Base-by-base conservation (phyloP, 2,329 filamentous ascomycete species). In the Simplicillium aogashimaense region DNA sequence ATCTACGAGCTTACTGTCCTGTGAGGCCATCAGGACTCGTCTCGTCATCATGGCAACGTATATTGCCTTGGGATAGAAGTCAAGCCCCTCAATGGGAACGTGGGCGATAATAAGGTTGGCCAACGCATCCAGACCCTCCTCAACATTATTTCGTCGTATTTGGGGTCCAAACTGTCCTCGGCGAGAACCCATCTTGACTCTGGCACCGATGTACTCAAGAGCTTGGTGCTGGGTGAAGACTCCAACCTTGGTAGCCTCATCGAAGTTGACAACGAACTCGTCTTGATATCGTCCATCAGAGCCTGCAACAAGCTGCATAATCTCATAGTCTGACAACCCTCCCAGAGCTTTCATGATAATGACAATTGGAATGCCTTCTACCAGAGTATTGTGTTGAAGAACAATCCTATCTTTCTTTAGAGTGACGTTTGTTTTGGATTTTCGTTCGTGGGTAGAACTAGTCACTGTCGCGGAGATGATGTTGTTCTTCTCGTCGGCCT, bases 11-110 rank as follows among this genome's bases (percentile, higher is more conserved):
- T 83, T 87, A 1, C 85, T 77, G 54, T 98, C 86, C 44, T 92
- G 84, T 54, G 88, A 83, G 2, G 89, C 89, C 85, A 97, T 95
- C 37, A 98, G 65, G 3, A 97, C 89, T 59, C 89, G 78, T n/a
- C 92, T 83, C 20, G 88, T 86, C 92, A 98, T 98, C 68, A 95
- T 86, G 36, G 90, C 90, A 41, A 98, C 79, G 54, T 97, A 98
- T 8, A 97, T 76, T 16, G 90, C 89, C 58, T 98, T 98, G n/a
- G 90, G 89, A 41, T 92, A 81, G 60, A 97, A 97, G 55, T 98
- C 89, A 50, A 95, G 76, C 35, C 86, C 86, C 50, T 86, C 78
- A 30, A 98, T 89, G 5, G 88, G 83, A 25, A 98, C 89, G 52
- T 98, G 92, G 7, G 92, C 90, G 44, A 98, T 87, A 46, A 98